Conservation (phyloP, 1,284 basidiomycete species). For the Sanghuangporus sanghuang region DNA sequence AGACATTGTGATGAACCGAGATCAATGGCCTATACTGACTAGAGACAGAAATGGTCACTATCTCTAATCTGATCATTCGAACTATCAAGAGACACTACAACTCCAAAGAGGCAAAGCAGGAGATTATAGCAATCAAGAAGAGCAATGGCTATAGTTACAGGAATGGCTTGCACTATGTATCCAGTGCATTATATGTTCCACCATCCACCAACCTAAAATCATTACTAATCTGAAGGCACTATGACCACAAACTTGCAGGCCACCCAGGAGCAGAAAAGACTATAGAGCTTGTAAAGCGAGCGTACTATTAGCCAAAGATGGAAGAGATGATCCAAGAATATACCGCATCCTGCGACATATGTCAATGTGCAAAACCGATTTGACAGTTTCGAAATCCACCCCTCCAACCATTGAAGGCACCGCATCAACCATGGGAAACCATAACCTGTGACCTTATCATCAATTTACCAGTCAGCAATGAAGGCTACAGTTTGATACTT, state of each 20-base stretch:
- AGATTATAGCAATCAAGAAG: slow-evolving; percentile 19
- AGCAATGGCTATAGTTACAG: background rate
- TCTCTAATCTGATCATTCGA: slow-evolving; percentile 24
- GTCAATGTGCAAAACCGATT: slow-evolving; percentile 17
- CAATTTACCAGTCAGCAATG: slow-evolving; percentile 25
- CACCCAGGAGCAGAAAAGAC: slow-evolving; percentile 33
- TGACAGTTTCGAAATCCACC: slow-evolving; percentile 11
- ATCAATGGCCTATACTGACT: background rate
- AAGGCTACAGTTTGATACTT: slow-evolving; percentile 33
- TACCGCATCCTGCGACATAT: slow-evolving; percentile 21
- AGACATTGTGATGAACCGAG: background rate
- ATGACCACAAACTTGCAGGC: slow-evolving; percentile 18
- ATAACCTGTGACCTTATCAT: slow-evolving; percentile 21
- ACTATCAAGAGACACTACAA: background rate
- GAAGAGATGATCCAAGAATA: slow-evolving; percentile 19
- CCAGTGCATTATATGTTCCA: slow-evolving; percentile 14
- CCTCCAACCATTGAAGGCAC: slow-evolving; percentile 18
- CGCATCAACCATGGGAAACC: slow-evolving; percentile 18
- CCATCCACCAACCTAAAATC: background rate
- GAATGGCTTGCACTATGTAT: background rate
- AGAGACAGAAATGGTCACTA: background rate
- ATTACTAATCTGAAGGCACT: background rate
- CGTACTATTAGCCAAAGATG: slow-evolving; percentile 25
- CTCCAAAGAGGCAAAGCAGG: background rate
- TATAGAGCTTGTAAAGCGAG: slow-evolving; percentile 16